Percentiles rank a stretch among this genome's conserved stretches.
These are phyloP conservation scores for Prunus yedoensis DNA, from an alignment of 331 rosid genomes.

Conservation along the genomic window DNA sequence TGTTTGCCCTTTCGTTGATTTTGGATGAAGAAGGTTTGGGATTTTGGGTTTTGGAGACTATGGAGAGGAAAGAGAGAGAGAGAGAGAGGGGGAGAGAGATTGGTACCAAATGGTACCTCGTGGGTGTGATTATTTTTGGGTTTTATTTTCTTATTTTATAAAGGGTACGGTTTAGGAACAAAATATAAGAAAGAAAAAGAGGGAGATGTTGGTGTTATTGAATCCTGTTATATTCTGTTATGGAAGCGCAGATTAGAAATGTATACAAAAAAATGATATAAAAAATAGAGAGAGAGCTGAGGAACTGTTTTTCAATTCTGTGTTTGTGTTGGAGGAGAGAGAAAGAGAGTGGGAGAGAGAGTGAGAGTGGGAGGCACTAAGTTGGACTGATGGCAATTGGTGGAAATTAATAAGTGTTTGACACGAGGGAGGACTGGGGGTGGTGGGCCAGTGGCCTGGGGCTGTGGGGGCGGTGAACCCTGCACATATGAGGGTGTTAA, in stretches of 20 bases:
- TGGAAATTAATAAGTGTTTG: constrained; percentile 5
- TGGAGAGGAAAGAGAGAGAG: no score
- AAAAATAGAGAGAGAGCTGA: neutral
- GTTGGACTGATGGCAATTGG: constrained; percentile 3
- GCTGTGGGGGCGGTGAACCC: constrained; percentile 33
- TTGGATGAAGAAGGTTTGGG: neutral
- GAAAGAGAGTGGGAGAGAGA: constrained; percentile 4
- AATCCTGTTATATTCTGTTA: constrained; percentile 15
- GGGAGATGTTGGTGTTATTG: constrained; percentile 2
- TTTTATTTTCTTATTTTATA: neutral
- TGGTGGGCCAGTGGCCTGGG: constrained; percentile 14
- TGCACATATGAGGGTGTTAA: constrained; percentile 34
- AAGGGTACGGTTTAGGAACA: neutral
- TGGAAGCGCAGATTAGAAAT: constrained; percentile 1
- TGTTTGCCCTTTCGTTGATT: neutral
- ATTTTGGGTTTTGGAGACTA: neutral
- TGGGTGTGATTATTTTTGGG: neutral
- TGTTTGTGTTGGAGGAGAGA: constrained; percentile 20
- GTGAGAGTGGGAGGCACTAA: neutral
- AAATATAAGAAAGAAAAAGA: neutral
- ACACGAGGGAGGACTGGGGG: constrained; percentile 10
- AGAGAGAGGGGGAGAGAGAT: constrained; percentile 26
- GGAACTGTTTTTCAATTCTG: constrained; percentile 8
- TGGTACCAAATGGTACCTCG: neutral
- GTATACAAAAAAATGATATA: neutral